Evolutionary conservation across 805 yeast genomes (phyloP), one percentile per base, ranked within the genome.

Genomic region (Sungouiella blattae): DNA sequence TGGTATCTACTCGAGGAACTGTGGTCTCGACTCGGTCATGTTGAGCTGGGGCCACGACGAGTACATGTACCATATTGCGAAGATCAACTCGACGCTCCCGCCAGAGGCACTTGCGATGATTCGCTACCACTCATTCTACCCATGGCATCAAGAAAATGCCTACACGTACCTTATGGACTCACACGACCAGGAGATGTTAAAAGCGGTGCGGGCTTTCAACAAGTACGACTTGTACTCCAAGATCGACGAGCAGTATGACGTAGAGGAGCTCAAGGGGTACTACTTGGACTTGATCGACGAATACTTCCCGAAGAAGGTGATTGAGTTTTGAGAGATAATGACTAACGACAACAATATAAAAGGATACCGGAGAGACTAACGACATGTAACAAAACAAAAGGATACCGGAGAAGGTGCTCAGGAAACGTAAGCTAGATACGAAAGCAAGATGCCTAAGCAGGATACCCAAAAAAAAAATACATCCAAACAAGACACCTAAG

Each of bases 31-130:
- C 39, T 76, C 77, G 26, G 84, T 81, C 18, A 78, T 81, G 83
- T 56, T 81, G 27, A 77, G 84, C 37, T 81, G 87, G 87, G 88
- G 88, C 4, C 88, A 81, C 49, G 88, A 81, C 53, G 88, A 81
- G 51, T 81, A 81, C 57, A 79, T 81, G 84, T 81, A 80, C 46
- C 85, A 80, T 49, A 63, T 81, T 21, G 85, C 85, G 9, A 80
- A 78, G 52, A 65, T 68, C 37, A 81, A 78, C 49, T 78, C 84
- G 11, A 73, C 70, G 1, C 59, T 81, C 30, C 86, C 87, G 2
- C 72, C 69, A 6, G 83, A 80, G 52, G 87, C 75, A 0, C 60
- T 81, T 35, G 87, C 87, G 1, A 81, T 81, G 85, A 80, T 81
- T 31, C 57, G 88, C 40, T 81, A 81, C 52, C 88, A 81, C 54